Evolutionary conservation across 2,329 filamentous ascomycete species (phyloP).

Genomic region (Apiospora aurea): DNA sequence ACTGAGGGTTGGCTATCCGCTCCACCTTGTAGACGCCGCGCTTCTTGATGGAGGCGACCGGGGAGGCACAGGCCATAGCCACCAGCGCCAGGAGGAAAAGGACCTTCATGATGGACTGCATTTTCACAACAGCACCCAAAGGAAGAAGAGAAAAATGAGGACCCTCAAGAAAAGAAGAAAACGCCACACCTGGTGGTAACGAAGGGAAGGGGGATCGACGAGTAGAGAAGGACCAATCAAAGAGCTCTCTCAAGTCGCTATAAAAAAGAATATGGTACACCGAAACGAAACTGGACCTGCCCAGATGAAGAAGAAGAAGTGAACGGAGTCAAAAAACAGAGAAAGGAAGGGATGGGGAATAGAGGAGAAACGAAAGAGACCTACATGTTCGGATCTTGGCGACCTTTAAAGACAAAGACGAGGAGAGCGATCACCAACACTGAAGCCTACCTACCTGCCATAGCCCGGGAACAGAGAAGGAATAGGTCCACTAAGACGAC

Average conservation of each 20-base stretch:
- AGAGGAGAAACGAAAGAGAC: background rate
- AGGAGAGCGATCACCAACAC: background rate
- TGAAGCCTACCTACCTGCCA: background rate
- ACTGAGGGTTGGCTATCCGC: constrained; percentile 40
- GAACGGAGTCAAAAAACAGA: constrained; percentile 5
- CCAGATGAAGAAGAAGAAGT: constrained; percentile 7
- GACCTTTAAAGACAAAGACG: constrained; percentile 13
- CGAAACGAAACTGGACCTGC: constrained; percentile 21
- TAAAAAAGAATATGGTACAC: constrained; percentile 7
- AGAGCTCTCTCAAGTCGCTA: background rate
- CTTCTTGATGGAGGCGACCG: constrained; percentile 36
- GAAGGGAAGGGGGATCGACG: constrained; percentile 29
- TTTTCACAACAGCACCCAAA: constrained; percentile 17
- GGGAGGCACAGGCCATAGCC: constrained; percentile 37
- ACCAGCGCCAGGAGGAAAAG: constrained; percentile 38
- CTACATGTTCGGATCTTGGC: constrained; percentile 7
- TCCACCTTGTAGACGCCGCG: constrained; percentile 43
- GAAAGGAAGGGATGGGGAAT: constrained; percentile 20
- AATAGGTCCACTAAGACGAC: constrained; percentile 1
- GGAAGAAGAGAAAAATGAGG: constrained; percentile 21
- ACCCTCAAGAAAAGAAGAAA: constrained; percentile 25
- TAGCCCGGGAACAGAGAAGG: background rate
- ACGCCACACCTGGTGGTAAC: constrained; percentile 39
- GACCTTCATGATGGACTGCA: constrained; percentile 39
- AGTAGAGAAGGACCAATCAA: constrained; percentile 5